Conservation (phyloP, 2,329 filamentous ascomycete species). For the Geosmithia flava region DNA sequence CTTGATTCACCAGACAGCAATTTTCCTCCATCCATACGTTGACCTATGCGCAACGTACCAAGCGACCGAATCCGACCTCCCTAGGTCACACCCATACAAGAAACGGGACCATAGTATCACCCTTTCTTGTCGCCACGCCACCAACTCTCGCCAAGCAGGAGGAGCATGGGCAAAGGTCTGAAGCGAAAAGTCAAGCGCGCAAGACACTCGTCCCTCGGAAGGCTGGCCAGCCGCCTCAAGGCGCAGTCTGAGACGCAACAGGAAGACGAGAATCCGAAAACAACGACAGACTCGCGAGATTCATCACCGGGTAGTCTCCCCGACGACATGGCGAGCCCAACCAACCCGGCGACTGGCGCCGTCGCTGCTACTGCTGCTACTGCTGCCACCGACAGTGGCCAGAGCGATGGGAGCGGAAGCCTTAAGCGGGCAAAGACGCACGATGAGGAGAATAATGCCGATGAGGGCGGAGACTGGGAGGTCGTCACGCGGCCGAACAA, state of each 20-base stretch:
- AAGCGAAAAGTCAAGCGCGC: not conserved
- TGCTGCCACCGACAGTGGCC: not conserved
- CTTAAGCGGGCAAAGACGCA: slow-evolving; percentile 37
- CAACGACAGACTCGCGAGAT: not conserved
- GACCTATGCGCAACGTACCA: not conserved
- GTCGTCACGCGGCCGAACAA: slow-evolving; percentile 41
- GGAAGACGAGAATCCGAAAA: not conserved
- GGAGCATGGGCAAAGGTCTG: not conserved
- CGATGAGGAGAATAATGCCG: slow-evolving; percentile 17
- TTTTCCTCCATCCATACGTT: not conserved
- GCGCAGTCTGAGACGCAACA: not conserved
- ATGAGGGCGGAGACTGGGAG: slow-evolving; percentile 36
- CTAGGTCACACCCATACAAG: not conserved
- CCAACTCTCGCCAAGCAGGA: not conserved
- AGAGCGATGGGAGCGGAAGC: slow-evolving; percentile 20
- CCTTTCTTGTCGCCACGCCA: not conserved
- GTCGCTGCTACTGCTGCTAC: not conserved
- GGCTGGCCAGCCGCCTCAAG: not conserved
- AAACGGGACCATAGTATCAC: not conserved
- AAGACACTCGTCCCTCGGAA: not conserved
- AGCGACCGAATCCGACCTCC: not conserved
- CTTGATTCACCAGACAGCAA: not conserved
- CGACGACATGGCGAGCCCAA: slow-evolving; percentile 1
- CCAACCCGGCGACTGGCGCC: not conserved
- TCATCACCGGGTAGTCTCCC: too few species aligned